phyloP scores from a whole-genome alignment of 163 green algal genomes.

The Volvox carteri region DNA sequence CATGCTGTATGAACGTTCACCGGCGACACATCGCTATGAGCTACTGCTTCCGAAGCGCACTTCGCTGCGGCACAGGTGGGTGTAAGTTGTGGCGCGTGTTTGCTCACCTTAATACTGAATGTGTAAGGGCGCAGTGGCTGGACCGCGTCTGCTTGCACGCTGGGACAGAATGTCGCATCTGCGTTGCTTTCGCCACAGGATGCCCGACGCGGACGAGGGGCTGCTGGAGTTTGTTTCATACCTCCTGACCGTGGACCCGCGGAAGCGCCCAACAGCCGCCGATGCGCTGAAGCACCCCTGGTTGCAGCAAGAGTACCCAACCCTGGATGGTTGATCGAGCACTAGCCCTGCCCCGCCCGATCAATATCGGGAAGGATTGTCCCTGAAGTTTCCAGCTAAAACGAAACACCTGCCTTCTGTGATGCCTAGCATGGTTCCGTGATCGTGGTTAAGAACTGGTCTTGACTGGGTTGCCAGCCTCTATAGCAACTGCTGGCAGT shows the following conservation, averaged over 20 bases:
- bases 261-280: slow-evolving; percentile 78
- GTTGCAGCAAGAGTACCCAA: slow-evolving; percentile 71
- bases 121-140: too few species aligned
- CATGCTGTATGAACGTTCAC: slow-evolving; percentile 82
- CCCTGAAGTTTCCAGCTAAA: background rate
- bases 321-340: slow-evolving; percentile 13
- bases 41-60: slow-evolving; percentile 83
- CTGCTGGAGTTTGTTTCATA: slow-evolving; percentile 76
- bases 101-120: too few species aligned
- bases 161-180: too few species aligned
- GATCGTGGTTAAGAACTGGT: background rate
- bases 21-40: slow-evolving; percentile 71
- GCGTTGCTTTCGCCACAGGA: slow-evolving; percentile 42
- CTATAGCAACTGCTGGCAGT: background rate
- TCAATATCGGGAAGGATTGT: too few species aligned
- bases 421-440: background rate
- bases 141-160: too few species aligned
- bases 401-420: background rate
- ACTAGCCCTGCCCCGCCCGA: too few species aligned
- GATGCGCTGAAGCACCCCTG: slow-evolving; percentile 90
- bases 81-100: too few species aligned
- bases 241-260: slow-evolving; percentile 78
- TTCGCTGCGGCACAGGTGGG: slow-evolving; percentile 54
- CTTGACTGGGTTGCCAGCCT: background rate
- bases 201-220: slow-evolving; percentile 77